A percentile compares a stretch with the other conserved stretches of the same genome.
Evolutionary conservation across 2,329 filamentous ascomycete genomes (phyloP).

Genomic region (Fusarium zealandicum): DNA sequence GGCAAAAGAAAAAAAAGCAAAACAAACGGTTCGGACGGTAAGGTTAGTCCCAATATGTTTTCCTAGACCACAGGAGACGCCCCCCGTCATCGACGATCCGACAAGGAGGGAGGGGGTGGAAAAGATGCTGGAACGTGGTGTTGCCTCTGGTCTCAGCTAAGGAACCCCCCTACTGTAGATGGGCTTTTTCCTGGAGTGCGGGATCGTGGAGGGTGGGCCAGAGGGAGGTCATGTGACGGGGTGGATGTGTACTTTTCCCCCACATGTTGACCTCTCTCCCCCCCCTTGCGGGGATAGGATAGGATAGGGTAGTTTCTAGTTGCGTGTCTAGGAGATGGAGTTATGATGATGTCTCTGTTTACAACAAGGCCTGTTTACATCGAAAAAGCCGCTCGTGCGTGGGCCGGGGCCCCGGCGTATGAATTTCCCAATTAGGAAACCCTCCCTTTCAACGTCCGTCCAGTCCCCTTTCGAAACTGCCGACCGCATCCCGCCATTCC

Average conservation of each 20-base stretch:
- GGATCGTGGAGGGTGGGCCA: conserved; percentile 2
- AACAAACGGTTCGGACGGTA: not conserved
- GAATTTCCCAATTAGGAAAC: not conserved
- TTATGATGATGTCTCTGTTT: no score
- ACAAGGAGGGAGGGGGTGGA: not conserved
- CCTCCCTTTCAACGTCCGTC: not conserved
- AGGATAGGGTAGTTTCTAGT: no score
- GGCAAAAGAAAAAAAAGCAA: not conserved
- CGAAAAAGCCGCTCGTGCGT: no score
- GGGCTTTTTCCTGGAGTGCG: conserved; percentile 1
- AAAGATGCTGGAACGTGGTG: not conserved
- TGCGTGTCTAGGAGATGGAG: not conserved
- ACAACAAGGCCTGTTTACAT: no score
- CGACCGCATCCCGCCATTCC: conserved; percentile 26
- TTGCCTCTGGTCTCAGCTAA: not conserved
- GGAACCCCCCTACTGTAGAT: not conserved
- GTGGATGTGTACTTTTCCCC: not conserved
- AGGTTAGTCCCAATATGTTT: not conserved
- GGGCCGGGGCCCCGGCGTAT: not conserved
- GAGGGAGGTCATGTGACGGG: not conserved
- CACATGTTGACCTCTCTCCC: not conserved
- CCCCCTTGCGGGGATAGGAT: no score
- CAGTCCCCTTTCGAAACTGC: conserved; percentile 20
- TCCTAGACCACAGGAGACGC: not conserved
- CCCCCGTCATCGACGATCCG: not conserved